Percentiles rank a stretch among this genome's conserved stretches.
Evolutionary conservation across 1,284 basidiomycete species (phyloP).

Genomic region (Marasmius oreades): DNA sequence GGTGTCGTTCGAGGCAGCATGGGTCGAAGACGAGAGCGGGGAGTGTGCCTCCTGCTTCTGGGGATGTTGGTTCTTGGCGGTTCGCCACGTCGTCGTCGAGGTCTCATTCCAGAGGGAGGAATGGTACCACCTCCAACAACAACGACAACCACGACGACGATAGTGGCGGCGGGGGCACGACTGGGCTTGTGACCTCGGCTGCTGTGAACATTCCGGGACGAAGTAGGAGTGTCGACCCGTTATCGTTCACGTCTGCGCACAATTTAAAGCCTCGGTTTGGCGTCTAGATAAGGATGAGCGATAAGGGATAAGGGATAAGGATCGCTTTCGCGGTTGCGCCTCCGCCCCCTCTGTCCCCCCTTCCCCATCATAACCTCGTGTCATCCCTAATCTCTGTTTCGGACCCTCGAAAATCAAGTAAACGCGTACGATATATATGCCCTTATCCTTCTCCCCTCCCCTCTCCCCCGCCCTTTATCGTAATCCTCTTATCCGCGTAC

Average conservation of each 20-base stretch:
- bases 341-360: background rate
- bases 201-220: background rate
- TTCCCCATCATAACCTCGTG: background rate
- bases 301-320: too few species aligned
- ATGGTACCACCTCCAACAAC: too few species aligned
- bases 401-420: too few species aligned
- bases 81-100: background rate
- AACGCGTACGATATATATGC: too few species aligned
- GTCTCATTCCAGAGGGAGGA: background rate
- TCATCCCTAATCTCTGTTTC: too few species aligned
- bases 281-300: background rate
- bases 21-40: conserved; percentile 6
- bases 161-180: background rate
- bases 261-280: background rate
- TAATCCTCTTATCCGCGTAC: too few species aligned
- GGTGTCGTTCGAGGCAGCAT: conserved; percentile 1
- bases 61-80: background rate
- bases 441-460: too few species aligned
- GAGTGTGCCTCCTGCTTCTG: conserved; percentile 11
- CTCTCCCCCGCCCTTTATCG: too few species aligned
- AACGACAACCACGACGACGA: too few species aligned
- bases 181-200: background rate
- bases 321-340: background rate
- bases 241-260: background rate
- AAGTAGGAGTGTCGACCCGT: background rate